Conservation (phyloP, 495 filamentous ascomycete genomes). For the Chaetomidium leptoderma region DNA sequence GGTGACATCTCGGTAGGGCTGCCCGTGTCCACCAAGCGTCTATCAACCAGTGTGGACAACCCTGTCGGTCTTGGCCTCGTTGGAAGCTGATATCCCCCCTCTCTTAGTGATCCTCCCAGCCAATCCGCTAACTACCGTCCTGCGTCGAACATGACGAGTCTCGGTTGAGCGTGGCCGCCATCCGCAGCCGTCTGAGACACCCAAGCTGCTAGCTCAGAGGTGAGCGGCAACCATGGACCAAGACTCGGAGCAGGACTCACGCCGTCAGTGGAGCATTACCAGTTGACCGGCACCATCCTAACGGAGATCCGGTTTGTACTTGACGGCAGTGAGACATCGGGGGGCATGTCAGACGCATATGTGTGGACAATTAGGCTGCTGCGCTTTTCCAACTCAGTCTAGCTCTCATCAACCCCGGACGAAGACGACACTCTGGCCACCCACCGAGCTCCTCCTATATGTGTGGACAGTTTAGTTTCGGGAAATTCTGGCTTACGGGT, state of each 20-base stretch:
- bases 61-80: background rate
- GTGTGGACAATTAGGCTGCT: too few relatives aligned
- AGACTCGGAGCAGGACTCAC: background rate
- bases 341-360: too few relatives aligned
- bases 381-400: too few relatives aligned
- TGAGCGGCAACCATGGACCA: background rate
- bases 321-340: too few relatives aligned
- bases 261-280: background rate
- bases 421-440: too few relatives aligned
- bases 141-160: background rate
- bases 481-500: too few relatives aligned
- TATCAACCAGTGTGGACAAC: background rate
- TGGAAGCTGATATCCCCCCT: too few relatives aligned
- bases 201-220: background rate
- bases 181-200: background rate
- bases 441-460: too few relatives aligned
- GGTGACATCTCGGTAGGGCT: slow-evolving; percentile 3
- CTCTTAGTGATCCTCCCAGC: background rate
- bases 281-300: background rate
- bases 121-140: background rate
- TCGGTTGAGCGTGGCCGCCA: background rate
- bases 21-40: background rate
- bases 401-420: too few relatives aligned
- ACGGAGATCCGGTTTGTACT: too few relatives aligned
- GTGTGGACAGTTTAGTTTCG: too few relatives aligned